These are phyloP conservation scores for Aspergillus cavernicola DNA, from an alignment of 495 filamentous ascomycete species.

Conservation along the genomic window DNA sequence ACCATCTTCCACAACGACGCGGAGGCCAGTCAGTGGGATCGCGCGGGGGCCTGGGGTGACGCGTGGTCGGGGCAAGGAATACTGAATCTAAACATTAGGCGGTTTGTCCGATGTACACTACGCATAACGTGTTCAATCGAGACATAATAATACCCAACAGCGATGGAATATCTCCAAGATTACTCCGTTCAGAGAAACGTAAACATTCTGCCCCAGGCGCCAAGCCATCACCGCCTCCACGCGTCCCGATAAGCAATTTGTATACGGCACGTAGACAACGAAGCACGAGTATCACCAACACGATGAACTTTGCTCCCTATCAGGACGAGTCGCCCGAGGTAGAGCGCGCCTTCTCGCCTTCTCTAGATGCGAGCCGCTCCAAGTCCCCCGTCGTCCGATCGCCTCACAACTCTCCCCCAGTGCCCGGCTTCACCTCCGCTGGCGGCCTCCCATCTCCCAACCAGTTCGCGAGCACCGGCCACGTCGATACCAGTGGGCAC, in stretches of 20 bases:
- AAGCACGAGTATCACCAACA: background rate
- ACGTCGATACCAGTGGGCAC: slow-evolving; percentile 20
- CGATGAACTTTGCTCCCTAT: slow-evolving; percentile 95
- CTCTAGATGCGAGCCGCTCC: slow-evolving; percentile 42
- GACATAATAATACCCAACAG: slow-evolving; percentile 30
- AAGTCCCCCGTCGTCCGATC: slow-evolving; percentile 48
- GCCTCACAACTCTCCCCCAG: slow-evolving; percentile 27
- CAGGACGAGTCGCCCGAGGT: slow-evolving; percentile 82
- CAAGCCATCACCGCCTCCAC: slow-evolving; percentile 17
- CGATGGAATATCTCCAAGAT: background rate
- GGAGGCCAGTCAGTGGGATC: slow-evolving; percentile 48
- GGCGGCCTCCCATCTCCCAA: slow-evolving; percentile 39
- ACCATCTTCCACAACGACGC: slow-evolving; percentile 35
- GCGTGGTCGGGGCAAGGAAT: slow-evolving; percentile 38
- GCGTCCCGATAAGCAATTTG: slow-evolving; percentile 19
- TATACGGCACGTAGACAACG: slow-evolving; percentile 13
- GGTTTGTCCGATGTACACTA: background rate
- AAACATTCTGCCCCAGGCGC: slow-evolving; percentile 15
- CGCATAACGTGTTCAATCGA: background rate
- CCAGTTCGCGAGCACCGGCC: slow-evolving; percentile 30
- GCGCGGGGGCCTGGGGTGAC: slow-evolving; percentile 43
- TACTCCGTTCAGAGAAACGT: background rate
- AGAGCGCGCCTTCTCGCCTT: slow-evolving; percentile 67
- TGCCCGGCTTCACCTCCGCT: slow-evolving; percentile 30
- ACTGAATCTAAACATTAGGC: background rate